Percentiles rank a stretch among this genome's conserved stretches.
These are phyloP conservation scores for Dactylella cylindrospora DNA, from an alignment of 2,329 filamentous ascomycete species.

Conservation along the genomic window DNA sequence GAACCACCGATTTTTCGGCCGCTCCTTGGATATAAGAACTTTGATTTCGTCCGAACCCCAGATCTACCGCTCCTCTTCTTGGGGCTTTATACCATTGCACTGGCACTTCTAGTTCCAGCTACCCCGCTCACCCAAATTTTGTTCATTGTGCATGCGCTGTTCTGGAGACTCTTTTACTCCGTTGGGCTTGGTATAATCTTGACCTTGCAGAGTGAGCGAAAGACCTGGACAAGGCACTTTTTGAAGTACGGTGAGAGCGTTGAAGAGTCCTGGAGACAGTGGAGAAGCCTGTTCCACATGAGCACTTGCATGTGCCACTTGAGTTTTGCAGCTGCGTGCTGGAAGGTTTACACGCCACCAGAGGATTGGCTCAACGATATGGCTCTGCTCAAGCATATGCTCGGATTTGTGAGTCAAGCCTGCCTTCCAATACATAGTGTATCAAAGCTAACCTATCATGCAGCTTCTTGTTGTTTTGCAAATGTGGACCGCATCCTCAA, in stretches of 20 bases:
- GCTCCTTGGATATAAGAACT: slow-evolving; percentile 79
- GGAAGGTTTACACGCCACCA: slow-evolving; percentile 94
- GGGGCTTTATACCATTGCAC: slow-evolving; percentile 66
- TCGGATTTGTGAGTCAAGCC: slow-evolving; percentile 62
- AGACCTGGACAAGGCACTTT: slow-evolving; percentile 96
- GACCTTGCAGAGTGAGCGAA: slow-evolving; percentile 80
- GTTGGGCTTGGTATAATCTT: slow-evolving; percentile 83
- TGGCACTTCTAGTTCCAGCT: slow-evolving; percentile 75
- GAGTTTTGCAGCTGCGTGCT: slow-evolving; percentile 85
- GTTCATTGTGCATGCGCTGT: slow-evolving; percentile 76
- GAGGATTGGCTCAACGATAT: slow-evolving; percentile 84
- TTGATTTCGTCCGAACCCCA: slow-evolving; percentile 59
- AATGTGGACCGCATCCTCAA: slow-evolving; percentile 86
- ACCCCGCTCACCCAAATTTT: slow-evolving; percentile 73
- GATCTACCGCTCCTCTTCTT: slow-evolving; percentile 52
- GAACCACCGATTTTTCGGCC: slow-evolving; percentile 57
- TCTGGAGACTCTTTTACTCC: slow-evolving; percentile 90
- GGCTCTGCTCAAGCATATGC: slow-evolving; percentile 79
- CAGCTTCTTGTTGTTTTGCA: slow-evolving; percentile 75
- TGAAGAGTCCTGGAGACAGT: slow-evolving; percentile 93
- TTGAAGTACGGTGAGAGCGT: slow-evolving; percentile 91
- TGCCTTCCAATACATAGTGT: neutral
- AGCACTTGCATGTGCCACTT: slow-evolving; percentile 87
- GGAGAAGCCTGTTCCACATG: slow-evolving; percentile 93
- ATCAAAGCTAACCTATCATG: neutral